Evolutionary conservation across 306 rosid species (phyloP).

Genomic region (Cicer judaicum): DNA sequence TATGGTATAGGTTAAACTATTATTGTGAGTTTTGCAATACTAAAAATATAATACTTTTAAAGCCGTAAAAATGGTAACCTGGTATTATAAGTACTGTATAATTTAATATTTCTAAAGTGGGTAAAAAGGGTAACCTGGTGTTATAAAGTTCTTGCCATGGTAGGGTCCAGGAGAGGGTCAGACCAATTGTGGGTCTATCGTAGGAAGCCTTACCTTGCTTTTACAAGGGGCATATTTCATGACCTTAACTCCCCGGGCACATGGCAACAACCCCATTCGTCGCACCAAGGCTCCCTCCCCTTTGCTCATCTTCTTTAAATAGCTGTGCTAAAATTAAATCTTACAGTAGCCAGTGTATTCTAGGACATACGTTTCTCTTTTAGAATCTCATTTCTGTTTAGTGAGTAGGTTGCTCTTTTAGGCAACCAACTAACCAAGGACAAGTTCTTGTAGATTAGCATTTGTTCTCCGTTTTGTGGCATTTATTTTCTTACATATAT

Average conservation of each 20-base stretch:
- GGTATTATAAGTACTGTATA: neutral
- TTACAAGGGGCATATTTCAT: neutral
- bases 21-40: neutral
- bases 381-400: slow-evolving; percentile 22
- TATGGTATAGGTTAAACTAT: neutral
- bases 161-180: neutral
- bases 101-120: no score
- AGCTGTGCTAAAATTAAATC: slow-evolving; percentile 17
- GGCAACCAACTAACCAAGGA: slow-evolving; percentile 27
- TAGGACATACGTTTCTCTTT: slow-evolving; percentile 18
- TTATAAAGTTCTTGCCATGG: neutral
- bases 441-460: slow-evolving; percentile 5
- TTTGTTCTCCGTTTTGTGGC: slow-evolving; percentile 1
- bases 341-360: slow-evolving; percentile 11
- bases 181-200: neutral
- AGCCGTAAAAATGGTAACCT: neutral
- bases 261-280: neutral
- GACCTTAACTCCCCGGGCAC: neutral
- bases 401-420: slow-evolving; percentile 2
- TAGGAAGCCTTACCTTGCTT: neutral
- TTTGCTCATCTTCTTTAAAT: neutral
- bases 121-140: neutral
- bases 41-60: neutral
- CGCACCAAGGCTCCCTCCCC: slow-evolving; percentile 11
- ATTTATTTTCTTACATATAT: slow-evolving; percentile 28